Base-by-base conservation (phyloP, 2,329 filamentous ascomycete genomes). In the Phoma sp. region DNA sequence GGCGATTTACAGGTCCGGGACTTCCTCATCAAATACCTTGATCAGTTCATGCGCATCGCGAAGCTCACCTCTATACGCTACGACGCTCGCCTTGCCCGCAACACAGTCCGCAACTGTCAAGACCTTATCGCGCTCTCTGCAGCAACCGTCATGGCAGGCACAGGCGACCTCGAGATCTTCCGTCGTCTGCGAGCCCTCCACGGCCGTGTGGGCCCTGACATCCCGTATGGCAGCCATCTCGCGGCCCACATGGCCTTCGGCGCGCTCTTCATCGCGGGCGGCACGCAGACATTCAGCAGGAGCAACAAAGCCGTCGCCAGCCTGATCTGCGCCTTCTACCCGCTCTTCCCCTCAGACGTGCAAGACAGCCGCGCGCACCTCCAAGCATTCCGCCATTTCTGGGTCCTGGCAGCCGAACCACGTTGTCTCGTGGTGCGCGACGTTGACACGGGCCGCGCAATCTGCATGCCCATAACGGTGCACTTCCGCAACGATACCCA, bases 371-470 rank as follows among this genome's bases (percentile, higher is more conserved):
- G 90, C 61, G 92, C 91, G 9, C 95, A 99, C 67, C 82, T 99
- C 5, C 95, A 99, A 78, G 95, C 96, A 3, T 95, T 99, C 78
- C 87, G 96, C 4, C 93, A 99, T 75, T 90, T 99, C 69, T 99
- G 95, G 95, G 93, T 96, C 9, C 82, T 99, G 3, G 95, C 95
- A 1, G 89, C 90, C 0, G 95, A 99, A 67, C 86, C 91, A 8
- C 86, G 96, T 46, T 98, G 93, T 70, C 83, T 99, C 0, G 86
- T 99, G 0, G 85, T 91, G 14, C 90, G 93, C 57, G 95, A 99
- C 64, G 84, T 95, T 3, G 87, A 95, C 55, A 96, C 91, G 0
- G 86, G 89, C 36, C 86, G 91, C 38, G 89, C 93, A 0, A 85
- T 96, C 43, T 84, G 86, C 7, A 83, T 93, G 2, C 86, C 90